Evolutionary conservation across 495 filamentous ascomycete genomes (phyloP), one percentile per base, ranked within the genome.

Genomic region (Xylaria nigripes): DNA sequence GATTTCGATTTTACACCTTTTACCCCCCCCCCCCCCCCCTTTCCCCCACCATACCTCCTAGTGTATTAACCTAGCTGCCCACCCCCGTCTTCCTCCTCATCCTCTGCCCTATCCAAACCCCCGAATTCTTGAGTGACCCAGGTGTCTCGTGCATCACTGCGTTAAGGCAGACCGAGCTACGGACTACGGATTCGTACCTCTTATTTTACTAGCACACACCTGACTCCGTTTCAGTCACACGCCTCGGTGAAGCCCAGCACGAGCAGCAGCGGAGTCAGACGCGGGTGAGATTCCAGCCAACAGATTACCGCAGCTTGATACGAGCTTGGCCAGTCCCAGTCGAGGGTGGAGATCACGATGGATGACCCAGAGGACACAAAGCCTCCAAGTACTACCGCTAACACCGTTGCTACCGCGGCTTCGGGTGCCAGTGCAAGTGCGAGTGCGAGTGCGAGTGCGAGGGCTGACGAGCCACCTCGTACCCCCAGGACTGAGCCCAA

Each of bases 111-210:
- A 2, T 13, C 16, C n/a, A 16, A 47, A 16, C 51, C 24, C 24
- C 36, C 27, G n/a, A n/a, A n/a, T 53, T 15, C 36, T 40, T n/a
- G 16, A 40, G 36, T 40, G 19, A 38, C n/a, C 34, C 29, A 18
- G 34, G 24, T 45, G 41, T 54, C 51, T 47, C 51, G 51, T 48
- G 51, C 51, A 54, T 54, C 51, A 43, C 51, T 48, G 25, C 51
- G 23, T 45, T 40, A 40, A 40, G 27, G 32, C 51, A 48, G 51
- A 36, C 51, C 51, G 51, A 47, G 51, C 44, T 54, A 48, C 44
- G 27, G 27, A 30, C 10, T 30, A 30, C 27, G n/a, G n/a, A n/a
- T n/a, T n/a, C n/a, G 6, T 36, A 13, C 44, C 44, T 54, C 42
- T 29, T 49, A 13, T 55, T 49, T 45, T 34, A 29, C 46, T 29